Base-by-base conservation (phyloP, 2,329 filamentous ascomycete genomes). In the Blastomyces silverae region DNA sequence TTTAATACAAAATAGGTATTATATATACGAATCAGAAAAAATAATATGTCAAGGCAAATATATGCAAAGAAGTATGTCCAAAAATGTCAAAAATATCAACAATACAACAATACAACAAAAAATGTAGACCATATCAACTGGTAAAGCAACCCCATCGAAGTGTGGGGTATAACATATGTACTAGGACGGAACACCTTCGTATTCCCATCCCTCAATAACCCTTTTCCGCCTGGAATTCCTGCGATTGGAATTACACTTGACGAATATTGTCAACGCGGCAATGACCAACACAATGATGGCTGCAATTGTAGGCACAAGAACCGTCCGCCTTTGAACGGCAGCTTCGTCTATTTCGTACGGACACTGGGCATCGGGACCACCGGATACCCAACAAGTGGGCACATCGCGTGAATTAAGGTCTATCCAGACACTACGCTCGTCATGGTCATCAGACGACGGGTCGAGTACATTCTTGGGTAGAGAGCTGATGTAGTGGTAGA, bases 231-330 rank as follows among this genome's bases (percentile, higher is more conserved):
- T 78, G 57, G 79, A 82, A 68, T 81, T 82, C 53, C 80, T 79
- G 66, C 85, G 74, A 72, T 88, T 87, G 4, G 84, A 81, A 67
- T 85, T 86, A 71, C 84, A 87, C 71, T 89, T 89, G 61, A 86
- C 82, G 67, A 88, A 85, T 15, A 87, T 73, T 0, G 85, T 88
- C 70, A 88, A 72, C 0, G 81, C 82, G 0, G 84, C 81, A n/a
- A 87, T 73, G 22, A 87, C 77, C 59, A 87, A 80, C 1, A 89
- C 84, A 28, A 89, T 83, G 5, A 89, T 79, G 5, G 83, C 84
- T 1, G 85, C 86, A 28, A 89, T 81, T 0, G 83, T 83, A 1
- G 87, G 85, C 31, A 89, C 82, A 42, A 87, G 74, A 10, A 89
- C 81, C 10, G 80, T 77, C 37, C 79, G 75, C 55, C 77, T 78